Base-by-base conservation (phyloP, 2,329 filamentous ascomycete species). In the Fusarium subtropicale region DNA sequence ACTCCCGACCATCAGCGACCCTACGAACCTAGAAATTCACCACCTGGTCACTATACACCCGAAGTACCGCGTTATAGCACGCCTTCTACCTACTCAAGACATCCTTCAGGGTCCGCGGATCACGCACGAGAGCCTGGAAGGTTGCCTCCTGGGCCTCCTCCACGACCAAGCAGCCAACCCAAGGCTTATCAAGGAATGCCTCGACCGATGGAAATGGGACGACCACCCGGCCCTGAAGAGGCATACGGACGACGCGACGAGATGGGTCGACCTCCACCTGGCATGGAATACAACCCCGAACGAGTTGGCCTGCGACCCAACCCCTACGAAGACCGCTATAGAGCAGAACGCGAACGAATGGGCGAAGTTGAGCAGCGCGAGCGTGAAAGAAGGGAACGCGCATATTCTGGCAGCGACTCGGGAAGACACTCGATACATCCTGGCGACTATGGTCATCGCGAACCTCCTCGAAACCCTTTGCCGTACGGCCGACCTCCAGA, bases 1-100 rank as follows among this genome's bases (percentile, higher is more conserved):
- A 93, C 91, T 0, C 91, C 91, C n/a, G 91, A 93, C 45, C 88
- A 90, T 64, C 82, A 85, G 47, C 84, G 87, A 72, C 81, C 81
- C 57, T 87, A 88, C 79, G 83, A 83, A 65, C 80, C 79, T 39
- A 80, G 85, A 73, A 81, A 79, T 26, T 87, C 86, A 16, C 85
- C 85, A 8, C 80, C 85, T 70, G 81, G 80, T 56, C 77, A 82
- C 39, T 87, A 86, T 4, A 89, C 87, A 0, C 88, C 87, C 28
- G 88, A 89, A 68, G 76, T 86, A 20, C 84, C 85, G 65, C 84
- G 87, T 63, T 90, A 88, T 69, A 83, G 85, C 34, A 90, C 88
- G 4, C 87, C 88, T 1, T 86, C 88, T 56, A 78, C 81, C 13
- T 90, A 87, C 47, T 82, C 83, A 45, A 82, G 86, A 38, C 84